Conservation (phyloP, 345 rosid species). For the Citrus hindsii region DNA sequence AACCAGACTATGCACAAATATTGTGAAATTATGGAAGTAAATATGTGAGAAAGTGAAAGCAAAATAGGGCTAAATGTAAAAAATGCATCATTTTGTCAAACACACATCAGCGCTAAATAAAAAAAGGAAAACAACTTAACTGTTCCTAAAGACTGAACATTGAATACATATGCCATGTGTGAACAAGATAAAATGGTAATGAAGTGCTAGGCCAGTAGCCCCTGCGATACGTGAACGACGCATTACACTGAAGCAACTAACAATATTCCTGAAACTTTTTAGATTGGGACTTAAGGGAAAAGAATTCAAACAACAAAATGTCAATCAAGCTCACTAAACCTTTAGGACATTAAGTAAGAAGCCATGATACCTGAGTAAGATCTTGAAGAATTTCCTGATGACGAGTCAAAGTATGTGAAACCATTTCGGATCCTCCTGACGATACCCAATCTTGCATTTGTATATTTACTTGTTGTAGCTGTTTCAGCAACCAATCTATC, state of each 20-base stretch:
- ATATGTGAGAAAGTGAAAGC: neutral
- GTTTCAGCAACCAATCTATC: slow-evolving; percentile 59
- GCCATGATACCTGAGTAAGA: slow-evolving; percentile 67
- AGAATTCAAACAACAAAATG: neutral
- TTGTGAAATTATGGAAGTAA: neutral
- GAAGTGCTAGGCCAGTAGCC: neutral
- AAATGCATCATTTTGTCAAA: neutral
- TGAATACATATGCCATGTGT: neutral
- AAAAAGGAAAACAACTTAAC: neutral
- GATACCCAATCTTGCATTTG: slow-evolving; percentile 99
- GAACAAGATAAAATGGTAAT: neutral
- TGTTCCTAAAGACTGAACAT: neutral
- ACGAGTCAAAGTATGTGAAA: slow-evolving; percentile 92
- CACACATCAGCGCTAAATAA: neutral
- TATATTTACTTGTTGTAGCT: slow-evolving; percentile 75
- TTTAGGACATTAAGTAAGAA: neutral
- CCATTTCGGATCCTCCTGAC: slow-evolving; percentile 97
- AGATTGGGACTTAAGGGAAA: neutral
- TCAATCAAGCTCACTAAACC: neutral
- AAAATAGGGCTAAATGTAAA: neutral
- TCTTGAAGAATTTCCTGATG: slow-evolving; percentile 98
- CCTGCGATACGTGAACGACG: neutral
- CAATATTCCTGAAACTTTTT: neutral
- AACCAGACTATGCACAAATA: neutral
- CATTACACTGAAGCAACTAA: neutral